phyloP scores from a whole-genome alignment of 2,329 filamentous ascomycete species.

The Sarocladium brachiariae region DNA sequence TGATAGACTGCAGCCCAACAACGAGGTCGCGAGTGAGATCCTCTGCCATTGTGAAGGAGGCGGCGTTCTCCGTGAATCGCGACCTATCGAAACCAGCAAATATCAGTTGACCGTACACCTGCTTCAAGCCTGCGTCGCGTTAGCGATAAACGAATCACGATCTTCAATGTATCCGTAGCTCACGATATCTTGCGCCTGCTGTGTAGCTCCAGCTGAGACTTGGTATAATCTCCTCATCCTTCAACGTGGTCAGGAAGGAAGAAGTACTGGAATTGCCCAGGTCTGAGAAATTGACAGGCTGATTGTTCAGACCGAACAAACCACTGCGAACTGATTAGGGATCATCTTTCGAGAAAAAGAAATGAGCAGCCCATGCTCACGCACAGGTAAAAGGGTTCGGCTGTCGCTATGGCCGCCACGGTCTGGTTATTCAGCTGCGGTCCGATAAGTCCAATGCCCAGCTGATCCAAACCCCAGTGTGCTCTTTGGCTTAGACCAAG shows the following conservation, averaged over 20 bases:
- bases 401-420: background rate
- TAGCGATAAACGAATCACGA: background rate
- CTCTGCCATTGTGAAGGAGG: constrained; percentile 2
- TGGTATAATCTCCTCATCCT: background rate
- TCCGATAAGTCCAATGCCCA: constrained; percentile 4
- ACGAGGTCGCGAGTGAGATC: constrained; percentile 1
- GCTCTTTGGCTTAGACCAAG: background rate
- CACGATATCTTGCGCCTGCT: constrained; percentile 1
- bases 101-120: constrained; percentile 6
- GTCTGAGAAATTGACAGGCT: constrained; percentile 5
- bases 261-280: background rate
- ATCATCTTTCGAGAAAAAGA: too few relatives aligned
- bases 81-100: constrained; percentile 3
- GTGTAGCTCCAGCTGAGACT: constrained; percentile 9
- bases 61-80: constrained; percentile 1
- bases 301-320: background rate
- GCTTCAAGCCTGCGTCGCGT: background rate
- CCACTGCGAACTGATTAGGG: background rate
- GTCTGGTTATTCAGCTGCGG: background rate
- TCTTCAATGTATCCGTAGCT: background rate
- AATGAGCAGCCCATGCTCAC: background rate
- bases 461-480: background rate
- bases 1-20: constrained; percentile 5
- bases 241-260: background rate
- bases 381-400: background rate